Base-by-base conservation (phyloP, 202 grass and related monocot species). In the Brachypodium distachyon region DNA sequence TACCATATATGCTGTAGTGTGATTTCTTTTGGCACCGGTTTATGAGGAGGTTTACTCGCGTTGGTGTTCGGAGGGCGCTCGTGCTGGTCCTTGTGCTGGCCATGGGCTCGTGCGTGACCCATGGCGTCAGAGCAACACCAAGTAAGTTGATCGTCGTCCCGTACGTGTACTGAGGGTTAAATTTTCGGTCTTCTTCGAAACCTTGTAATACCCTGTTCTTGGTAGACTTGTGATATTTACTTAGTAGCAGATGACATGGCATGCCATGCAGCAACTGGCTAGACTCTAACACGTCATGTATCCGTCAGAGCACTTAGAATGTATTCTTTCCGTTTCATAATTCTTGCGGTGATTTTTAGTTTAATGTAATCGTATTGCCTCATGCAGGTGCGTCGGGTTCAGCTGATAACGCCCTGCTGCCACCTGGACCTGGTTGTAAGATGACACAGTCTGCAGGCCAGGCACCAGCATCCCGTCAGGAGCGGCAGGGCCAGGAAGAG, bases 71-170 rank as follows among this genome's bases (percentile, higher is more conserved):
- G 27, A 43, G 12, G 52, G 43, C 13, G 13, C 37, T 80, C 11
- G 55, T 17, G 76, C 23, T 80, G 16, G 81, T 32, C 21, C 4
- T 75, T 12, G 70, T 19, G 18, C 3, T 76, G 23, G 2, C 12
- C 70, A 34, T 61, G 42, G 36, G 55, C 29, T 84, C 38, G 7
- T 44, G 14, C 55, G 63, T 70, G 1, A 56, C 62, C 57, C 53
- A 61, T 19, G 81, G 55, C 70, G 70, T 22, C 81, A 80, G 76
- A 70, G 81, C 31, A 0, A 10, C 81, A 49, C 61, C 81, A 18
- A 25, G 86, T 88, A 84, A 75, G 43, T 18, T 36, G 43, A 27
- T 28, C 14, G 4, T 28, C 3, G 28, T 50, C n/a, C n/a, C n/a
- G 28, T 33, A 29, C 4, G 5, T 33, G 7, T 36, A 36, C 33